phyloP scores from a whole-genome alignment of 805 yeast genomes.

The Starmerella stigmatis region DNA sequence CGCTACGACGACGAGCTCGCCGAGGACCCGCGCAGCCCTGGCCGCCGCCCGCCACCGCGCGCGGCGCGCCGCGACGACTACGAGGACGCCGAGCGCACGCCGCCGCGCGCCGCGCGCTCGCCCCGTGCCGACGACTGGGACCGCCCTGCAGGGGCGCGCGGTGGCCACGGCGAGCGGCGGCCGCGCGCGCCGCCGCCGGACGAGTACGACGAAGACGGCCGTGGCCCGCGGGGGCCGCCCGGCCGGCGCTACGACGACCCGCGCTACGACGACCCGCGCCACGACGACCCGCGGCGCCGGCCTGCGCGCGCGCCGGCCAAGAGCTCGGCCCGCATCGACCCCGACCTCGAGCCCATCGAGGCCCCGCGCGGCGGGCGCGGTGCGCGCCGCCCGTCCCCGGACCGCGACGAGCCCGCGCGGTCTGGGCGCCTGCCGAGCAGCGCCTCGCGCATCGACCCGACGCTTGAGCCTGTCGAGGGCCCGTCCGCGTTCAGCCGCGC shows the following conservation, averaged over 20 bases:
- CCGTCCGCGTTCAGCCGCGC: too few species aligned
- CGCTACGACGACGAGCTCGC: conserved; percentile 2
- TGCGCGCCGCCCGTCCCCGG: too few species aligned
- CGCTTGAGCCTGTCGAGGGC: neutral
- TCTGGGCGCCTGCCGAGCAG: neutral
- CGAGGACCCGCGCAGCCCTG: neutral
- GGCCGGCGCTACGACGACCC: neutral
- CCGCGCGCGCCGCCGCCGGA: conserved; percentile 1
- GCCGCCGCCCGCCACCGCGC: neutral
- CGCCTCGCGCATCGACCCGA: neutral
- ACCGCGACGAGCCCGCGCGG: too few species aligned
- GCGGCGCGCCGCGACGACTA: conserved; percentile 3
- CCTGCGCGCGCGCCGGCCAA: neutral
- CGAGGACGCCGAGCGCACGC: neutral
- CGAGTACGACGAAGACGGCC: neutral
- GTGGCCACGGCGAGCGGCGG: neutral
- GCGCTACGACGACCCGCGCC: neutral
- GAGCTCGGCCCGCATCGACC: neutral
- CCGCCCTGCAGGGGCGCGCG: too few species aligned
- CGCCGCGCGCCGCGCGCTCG: neutral
- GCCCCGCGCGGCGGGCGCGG: too few species aligned
- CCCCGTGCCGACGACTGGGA: conserved; percentile 5
- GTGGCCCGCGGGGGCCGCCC: neutral
- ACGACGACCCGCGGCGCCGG: neutral
- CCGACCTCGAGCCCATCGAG: neutral